phyloP scores from a whole-genome alignment of 768 basidiomycete genomes.

The Rhizopogon salebrosus region DNA sequence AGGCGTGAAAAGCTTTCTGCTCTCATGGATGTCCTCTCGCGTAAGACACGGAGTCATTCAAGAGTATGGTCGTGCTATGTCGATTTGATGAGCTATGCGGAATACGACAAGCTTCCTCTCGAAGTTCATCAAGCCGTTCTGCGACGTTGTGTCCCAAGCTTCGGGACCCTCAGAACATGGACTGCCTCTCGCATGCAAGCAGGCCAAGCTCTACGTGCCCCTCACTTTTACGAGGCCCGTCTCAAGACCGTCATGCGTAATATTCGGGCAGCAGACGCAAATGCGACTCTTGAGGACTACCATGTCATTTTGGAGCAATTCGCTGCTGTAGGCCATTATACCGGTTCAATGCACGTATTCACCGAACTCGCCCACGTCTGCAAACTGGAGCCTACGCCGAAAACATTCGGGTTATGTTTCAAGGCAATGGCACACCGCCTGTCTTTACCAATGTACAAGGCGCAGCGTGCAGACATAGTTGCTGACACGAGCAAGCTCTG shows the following conservation, averaged over 20 bases:
- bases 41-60: slow-evolving; percentile 32
- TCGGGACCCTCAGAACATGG: slow-evolving; percentile 38
- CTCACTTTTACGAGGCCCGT: slow-evolving; percentile 61
- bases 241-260: slow-evolving; percentile 65
- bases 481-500: slow-evolving; percentile 43
- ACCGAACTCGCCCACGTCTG: slow-evolving; percentile 42
- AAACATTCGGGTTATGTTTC: slow-evolving; percentile 60
- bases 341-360: slow-evolving; percentile 56
- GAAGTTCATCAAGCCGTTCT: slow-evolving; percentile 67
- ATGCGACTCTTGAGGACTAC: slow-evolving; percentile 56
- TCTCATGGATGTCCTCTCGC: slow-evolving; percentile 26
- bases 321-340: slow-evolving; percentile 66
- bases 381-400: slow-evolving; percentile 43
- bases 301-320: slow-evolving; percentile 73
- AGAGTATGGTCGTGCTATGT: slow-evolving; percentile 64
- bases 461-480: slow-evolving; percentile 30
- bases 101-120: slow-evolving; percentile 48
- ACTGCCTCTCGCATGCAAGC: slow-evolving; percentile 37
- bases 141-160: slow-evolving; percentile 54
- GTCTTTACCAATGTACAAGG: slow-evolving; percentile 46
- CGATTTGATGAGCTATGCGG: slow-evolving; percentile 46
- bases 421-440: slow-evolving; percentile 68
- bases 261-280: slow-evolving; percentile 49
- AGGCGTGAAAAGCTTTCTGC: slow-evolving; percentile 22
- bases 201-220: slow-evolving; percentile 29